Evolutionary conservation across 176 grass and related monocot species (phyloP), one percentile per base, ranked within the genome.

Genomic region (Avena eriantha): DNA sequence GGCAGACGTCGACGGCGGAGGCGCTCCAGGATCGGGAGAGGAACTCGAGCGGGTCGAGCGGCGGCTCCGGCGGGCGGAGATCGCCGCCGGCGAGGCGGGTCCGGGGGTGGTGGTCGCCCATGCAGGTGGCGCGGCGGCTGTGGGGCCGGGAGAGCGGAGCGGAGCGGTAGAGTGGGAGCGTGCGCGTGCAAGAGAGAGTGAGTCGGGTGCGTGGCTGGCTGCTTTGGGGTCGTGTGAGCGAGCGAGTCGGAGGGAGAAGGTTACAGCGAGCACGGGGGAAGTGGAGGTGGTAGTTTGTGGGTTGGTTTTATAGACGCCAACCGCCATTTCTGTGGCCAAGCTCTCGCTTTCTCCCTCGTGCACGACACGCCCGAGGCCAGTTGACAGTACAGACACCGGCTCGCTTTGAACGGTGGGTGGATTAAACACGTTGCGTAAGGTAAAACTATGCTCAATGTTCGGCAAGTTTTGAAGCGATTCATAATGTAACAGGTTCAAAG

Each of bases 21-120:
- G 94, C 90, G 87, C 89, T 97, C 97, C 97, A 99, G 2, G 97
- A 99, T 2, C 89, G 97, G 36, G 90, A 90, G 53, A 99, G 92
- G 89, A 94, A 97, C 87, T 99, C 97, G 83, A 99, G 88, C 2
- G 96, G 96, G 75, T 94, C 92, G 8, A 84, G 82, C 82, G 90
- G 82, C 45, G 82, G 90, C 78, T 91, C 90, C 86, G 90, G 90
- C 23, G 82, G 90, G 19, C 87, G 90, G 19, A 91, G 86, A 26
- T 91, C 90, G 63, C 74, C 80, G 22, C 46, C 71, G 79, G 55
- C 45, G 54, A 8, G 33, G 55, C 86, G 89, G 41, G 53, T 22
- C 41, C 90, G 81, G 18, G 66, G 31, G 39, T 63, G 43, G 59
- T 50, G 79, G 78, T 91, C 90, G 59, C 78, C 86, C 90, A 91